Evolutionary conservation across 164 flowering plant species (phyloP).

Genomic region (Vitis amurensis): DNA sequence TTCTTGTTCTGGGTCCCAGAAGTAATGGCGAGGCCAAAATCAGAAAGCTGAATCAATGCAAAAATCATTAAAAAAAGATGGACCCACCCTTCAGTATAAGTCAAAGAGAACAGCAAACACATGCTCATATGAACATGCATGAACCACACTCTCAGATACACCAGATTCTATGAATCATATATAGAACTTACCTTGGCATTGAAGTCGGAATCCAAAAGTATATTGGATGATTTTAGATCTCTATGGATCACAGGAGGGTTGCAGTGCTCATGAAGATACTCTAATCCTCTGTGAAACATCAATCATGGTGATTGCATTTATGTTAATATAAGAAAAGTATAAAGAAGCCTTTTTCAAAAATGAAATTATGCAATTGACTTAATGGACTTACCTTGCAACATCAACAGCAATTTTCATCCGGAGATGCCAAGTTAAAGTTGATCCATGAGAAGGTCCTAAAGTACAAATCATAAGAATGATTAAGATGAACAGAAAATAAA

Average conservation of each 20-base stretch:
- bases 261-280: constrained; percentile 87
- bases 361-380: neutral
- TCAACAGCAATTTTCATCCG: constrained; percentile 93
- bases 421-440: constrained; percentile 71
- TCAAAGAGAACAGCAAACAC: neutral
- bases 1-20: constrained; percentile 52
- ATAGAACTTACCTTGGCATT: constrained; percentile 76
- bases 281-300: constrained; percentile 65
- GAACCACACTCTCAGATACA: neutral
- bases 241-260: constrained; percentile 86
- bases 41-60: constrained; percentile 60
- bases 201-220: constrained; percentile 84
- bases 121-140: neutral
- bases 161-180: neutral
- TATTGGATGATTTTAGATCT: constrained; percentile 85
- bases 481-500: neutral
- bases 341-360: neutral
- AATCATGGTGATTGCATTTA: neutral
- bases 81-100: too few species aligned
- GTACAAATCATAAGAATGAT: constrained; percentile 4
- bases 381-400: constrained; percentile 66
- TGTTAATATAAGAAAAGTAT: neutral
- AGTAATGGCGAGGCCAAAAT: constrained; percentile 85
- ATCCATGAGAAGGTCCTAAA: constrained; percentile 71
- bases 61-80: neutral